These are phyloP conservation scores for Mortierella sp. DNA, from an alignment of 371 early-diverging fungal genomes.

Conservation along the genomic window DNA sequence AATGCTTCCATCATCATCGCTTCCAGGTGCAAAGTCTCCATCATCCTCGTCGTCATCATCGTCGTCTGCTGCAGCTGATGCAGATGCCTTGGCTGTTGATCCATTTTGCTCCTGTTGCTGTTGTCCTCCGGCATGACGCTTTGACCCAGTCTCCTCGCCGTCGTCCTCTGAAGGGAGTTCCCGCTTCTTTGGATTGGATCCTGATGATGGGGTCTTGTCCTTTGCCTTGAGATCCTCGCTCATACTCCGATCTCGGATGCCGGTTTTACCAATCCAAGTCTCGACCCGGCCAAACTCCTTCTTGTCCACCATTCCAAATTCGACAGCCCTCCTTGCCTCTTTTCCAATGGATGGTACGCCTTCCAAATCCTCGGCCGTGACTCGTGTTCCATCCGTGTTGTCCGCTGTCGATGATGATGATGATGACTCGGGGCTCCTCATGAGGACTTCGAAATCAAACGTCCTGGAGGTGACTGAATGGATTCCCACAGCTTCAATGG, in stretches of 20 bases:
- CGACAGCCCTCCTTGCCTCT: slow-evolving; percentile 24
- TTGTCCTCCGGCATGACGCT: background rate
- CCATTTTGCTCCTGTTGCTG: background rate
- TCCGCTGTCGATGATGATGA: background rate
- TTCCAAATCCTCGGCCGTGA: slow-evolving; percentile 35
- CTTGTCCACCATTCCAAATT: slow-evolving; percentile 48
- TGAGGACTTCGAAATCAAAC: slow-evolving; percentile 48
- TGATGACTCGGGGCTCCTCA: slow-evolving; percentile 4
- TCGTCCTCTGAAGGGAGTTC: slow-evolving; percentile 28
- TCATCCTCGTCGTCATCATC: slow-evolving; percentile 51
- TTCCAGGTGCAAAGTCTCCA: slow-evolving; percentile 49
- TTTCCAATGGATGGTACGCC: slow-evolving; percentile 27
- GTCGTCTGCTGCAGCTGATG: slow-evolving; percentile 9
- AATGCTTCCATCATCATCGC: slow-evolving; percentile 46
- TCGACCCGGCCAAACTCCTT: slow-evolving; percentile 48
- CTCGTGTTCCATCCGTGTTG: background rate
- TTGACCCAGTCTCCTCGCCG: slow-evolving; percentile 11
- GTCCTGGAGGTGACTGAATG: slow-evolving; percentile 40
- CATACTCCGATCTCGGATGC: slow-evolving; percentile 48
- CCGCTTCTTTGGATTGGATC: slow-evolving; percentile 27
- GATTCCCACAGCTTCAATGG: slow-evolving; percentile 40
- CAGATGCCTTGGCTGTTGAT: background rate
- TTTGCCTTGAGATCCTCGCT: slow-evolving; percentile 52
- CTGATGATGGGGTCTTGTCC: slow-evolving; percentile 27
- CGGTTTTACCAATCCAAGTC: slow-evolving; percentile 46